These are phyloP conservation scores for Ascochyta koolunga DNA, from an alignment of 2,329 filamentous ascomycete genomes.

Conservation along the genomic window DNA sequence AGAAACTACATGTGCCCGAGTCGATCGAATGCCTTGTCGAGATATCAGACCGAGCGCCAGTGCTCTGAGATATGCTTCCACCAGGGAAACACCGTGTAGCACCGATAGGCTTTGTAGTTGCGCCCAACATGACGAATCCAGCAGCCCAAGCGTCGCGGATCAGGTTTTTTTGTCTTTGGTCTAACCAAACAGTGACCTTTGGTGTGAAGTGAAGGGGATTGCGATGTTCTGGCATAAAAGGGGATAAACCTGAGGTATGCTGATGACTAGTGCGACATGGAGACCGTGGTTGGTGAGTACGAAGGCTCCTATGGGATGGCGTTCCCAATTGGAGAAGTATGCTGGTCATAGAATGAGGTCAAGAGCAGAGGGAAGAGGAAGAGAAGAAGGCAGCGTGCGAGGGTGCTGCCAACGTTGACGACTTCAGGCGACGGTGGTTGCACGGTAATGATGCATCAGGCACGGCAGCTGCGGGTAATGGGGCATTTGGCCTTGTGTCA, in stretches of 20 bases:
- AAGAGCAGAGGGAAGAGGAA: background rate
- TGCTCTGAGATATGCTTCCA: background rate
- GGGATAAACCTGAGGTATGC: background rate
- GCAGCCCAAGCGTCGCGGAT: constrained; percentile 1
- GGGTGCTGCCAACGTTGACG: background rate
- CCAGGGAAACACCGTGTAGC: background rate
- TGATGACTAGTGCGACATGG: background rate
- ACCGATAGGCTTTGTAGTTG: background rate
- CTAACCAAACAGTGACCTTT: background rate
- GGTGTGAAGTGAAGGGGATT: background rate
- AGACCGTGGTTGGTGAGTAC: too few relatives aligned
- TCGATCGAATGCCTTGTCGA: constrained; percentile 4
- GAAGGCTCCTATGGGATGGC: too few relatives aligned
- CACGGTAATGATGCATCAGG: background rate
- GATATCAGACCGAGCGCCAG: constrained; percentile 1
- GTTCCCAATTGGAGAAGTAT: background rate
- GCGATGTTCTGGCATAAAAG: background rate
- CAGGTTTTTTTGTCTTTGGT: background rate
- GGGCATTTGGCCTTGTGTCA: constrained; percentile 15
- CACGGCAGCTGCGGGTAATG: constrained; percentile 6
- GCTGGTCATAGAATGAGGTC: background rate
- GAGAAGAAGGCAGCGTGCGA: background rate
- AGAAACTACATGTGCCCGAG: background rate
- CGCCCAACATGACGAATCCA: constrained; percentile 5
- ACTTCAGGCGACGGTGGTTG: background rate